phyloP scores from a whole-genome alignment of 1,284 basidiomycete genomes.

The Rhodotorula glutinis region DNA sequence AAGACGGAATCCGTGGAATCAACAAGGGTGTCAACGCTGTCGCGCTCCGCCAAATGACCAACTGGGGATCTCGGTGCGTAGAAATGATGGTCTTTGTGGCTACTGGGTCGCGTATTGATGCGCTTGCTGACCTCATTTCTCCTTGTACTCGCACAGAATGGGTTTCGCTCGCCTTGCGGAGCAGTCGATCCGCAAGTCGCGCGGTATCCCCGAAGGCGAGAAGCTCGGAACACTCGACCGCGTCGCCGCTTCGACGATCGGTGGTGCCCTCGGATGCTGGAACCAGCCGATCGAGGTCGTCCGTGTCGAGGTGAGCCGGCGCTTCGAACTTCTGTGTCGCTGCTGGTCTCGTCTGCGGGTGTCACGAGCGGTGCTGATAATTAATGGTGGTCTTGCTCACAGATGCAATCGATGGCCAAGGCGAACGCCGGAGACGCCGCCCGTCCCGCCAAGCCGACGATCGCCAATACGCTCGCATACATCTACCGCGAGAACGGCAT shows the following conservation, averaged over 20 bases:
- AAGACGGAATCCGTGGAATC: slow-evolving; percentile 91
- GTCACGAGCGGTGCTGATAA: neutral
- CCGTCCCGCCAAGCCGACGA: slow-evolving; percentile 82
- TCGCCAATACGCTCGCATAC: slow-evolving; percentile 79
- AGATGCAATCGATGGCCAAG: slow-evolving; percentile 99
- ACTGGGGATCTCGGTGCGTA: slow-evolving; percentile 92
- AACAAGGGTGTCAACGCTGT: slow-evolving; percentile 99
- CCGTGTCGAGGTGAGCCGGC: slow-evolving; percentile 69
- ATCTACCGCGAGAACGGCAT: slow-evolving; percentile 96
- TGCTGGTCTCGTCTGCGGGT: neutral
- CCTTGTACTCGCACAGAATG: slow-evolving; percentile 59
- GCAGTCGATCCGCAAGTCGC: slow-evolving; percentile 67
- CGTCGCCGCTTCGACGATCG: slow-evolving; percentile 83
- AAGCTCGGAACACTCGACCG: slow-evolving; percentile 77
- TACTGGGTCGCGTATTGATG: too few relatives aligned
- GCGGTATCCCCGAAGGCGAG: slow-evolving; percentile 70
- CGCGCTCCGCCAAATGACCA: slow-evolving; percentile 71
- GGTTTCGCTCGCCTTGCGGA: slow-evolving; percentile 95
- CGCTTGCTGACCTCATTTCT: slow-evolving; percentile 8
- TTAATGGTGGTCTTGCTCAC: neutral
- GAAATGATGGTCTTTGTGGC: neutral
- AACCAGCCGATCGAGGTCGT: slow-evolving; percentile 97
- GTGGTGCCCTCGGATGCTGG: slow-evolving; percentile 96
- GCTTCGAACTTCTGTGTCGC: neutral
- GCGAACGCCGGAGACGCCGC: slow-evolving; percentile 57